A percentile compares a stretch with the other conserved stretches of the same genome.
These are phyloP conservation scores for Nannizziopsis arthrosporioides DNA, from an alignment of 2,329 filamentous ascomycete species.

Conservation along the genomic window DNA sequence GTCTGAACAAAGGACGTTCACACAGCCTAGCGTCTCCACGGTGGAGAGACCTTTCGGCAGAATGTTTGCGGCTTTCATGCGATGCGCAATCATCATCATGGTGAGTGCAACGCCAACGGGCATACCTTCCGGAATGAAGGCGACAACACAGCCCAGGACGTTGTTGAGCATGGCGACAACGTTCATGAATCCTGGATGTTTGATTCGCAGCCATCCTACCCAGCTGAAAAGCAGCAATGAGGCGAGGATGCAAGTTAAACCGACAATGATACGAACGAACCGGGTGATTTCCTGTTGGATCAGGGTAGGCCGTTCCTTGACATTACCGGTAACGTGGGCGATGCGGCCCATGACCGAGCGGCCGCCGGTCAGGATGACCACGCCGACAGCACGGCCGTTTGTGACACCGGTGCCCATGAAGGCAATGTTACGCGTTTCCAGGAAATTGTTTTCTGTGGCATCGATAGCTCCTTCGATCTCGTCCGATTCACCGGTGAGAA, in stretches of 20 bases:
- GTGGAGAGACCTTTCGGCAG: conserved; percentile 71
- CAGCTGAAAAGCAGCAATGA: conserved; percentile 39
- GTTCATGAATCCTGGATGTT: conserved; percentile 58
- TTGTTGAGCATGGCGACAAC: conserved; percentile 60
- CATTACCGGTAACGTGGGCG: conserved; percentile 58
- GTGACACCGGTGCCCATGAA: conserved; percentile 68
- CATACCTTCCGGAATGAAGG: conserved; percentile 67
- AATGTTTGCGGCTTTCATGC: conserved; percentile 65
- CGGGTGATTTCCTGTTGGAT: conserved; percentile 61
- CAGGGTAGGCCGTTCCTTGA: conserved; percentile 56
- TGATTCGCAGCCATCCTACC: conserved; percentile 55
- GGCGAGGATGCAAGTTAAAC: conserved; percentile 56
- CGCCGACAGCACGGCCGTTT: conserved; percentile 53
- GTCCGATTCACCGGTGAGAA: conserved; percentile 61
- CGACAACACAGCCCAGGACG: conserved; percentile 61
- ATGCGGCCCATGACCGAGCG: conserved; percentile 66
- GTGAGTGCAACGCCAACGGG: conserved; percentile 59
- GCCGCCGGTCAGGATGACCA: conserved; percentile 62
- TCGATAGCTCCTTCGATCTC: conserved; percentile 54
- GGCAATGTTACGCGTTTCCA: conserved; percentile 66
- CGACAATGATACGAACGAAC: conserved; percentile 60
- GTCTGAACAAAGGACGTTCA: conserved; percentile 45
- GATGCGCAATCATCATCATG: conserved; percentile 62
- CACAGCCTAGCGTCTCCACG: conserved; percentile 63
- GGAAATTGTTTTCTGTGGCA: conserved; percentile 58